These are phyloP conservation scores for Trichoderma gamsii DNA, from an alignment of 495 filamentous ascomycete species.

Conservation along the genomic window DNA sequence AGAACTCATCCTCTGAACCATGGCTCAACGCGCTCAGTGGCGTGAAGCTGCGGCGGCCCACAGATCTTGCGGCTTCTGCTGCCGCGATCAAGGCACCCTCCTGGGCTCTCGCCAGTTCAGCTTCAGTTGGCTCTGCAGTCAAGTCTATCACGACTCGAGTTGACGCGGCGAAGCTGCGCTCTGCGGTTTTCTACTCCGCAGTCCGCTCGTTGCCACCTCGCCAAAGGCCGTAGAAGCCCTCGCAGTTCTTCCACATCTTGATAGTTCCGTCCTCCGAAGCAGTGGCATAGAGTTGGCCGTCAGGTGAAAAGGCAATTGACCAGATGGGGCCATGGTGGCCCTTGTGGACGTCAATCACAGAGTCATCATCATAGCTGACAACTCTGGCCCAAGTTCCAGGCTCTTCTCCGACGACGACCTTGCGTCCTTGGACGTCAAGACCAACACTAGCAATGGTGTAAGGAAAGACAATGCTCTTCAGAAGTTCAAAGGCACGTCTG, in stretches of 20 bases:
- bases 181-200: slow-evolving; percentile 14
- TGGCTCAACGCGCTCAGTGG: background rate
- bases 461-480: slow-evolving; percentile 68
- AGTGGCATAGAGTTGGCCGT: slow-evolving; percentile 91
- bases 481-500: slow-evolving; percentile 55
- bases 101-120: too few species aligned
- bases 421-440: slow-evolving; percentile 70
- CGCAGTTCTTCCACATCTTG: slow-evolving; percentile 70
- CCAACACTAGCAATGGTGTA: slow-evolving; percentile 88
- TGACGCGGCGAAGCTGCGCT: slow-evolving; percentile 4
- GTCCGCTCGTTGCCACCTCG: slow-evolving; percentile 25
- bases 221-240: slow-evolving; percentile 52
- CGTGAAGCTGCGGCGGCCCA: too few species aligned
- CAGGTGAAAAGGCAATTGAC: slow-evolving; percentile 88
- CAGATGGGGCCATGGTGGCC: slow-evolving; percentile 97
- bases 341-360: slow-evolving; percentile 85
- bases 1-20: background rate
- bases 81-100: too few species aligned
- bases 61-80: too few species aligned
- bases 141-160: background rate
- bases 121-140: too few species aligned
- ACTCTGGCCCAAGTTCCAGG: slow-evolving; percentile 92
- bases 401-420: slow-evolving; percentile 79
- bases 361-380: slow-evolving; percentile 75
- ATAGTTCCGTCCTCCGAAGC: slow-evolving; percentile 97